These are phyloP conservation scores for Batrachochytrium dendrobatidis DNA, from an alignment of 371 early-diverging fungal genomes.

Conservation along the genomic window DNA sequence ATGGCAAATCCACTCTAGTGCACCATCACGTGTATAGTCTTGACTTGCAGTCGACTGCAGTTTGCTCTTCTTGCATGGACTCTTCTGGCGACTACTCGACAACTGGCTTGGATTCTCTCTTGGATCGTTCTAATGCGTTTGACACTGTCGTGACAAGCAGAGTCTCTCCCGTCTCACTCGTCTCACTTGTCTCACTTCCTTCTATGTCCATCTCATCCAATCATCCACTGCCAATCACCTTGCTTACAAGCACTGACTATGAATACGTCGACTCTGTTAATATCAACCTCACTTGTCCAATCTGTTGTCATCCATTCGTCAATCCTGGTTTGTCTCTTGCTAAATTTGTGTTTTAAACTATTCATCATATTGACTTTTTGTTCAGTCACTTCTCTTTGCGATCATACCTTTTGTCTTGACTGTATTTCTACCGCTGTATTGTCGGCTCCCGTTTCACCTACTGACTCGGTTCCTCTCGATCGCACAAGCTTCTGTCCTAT, in stretches of 20 bases:
- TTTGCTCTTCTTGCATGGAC: too few species aligned
- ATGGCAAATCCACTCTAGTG: too few species aligned
- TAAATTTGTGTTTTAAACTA: not conserved
- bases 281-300: slow-evolving; percentile 52
- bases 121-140: too few species aligned
- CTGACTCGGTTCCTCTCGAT: not conserved
- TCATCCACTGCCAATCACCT: not conserved
- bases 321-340: slow-evolving; percentile 32
- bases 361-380: not conserved
- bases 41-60: too few species aligned
- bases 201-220: not conserved
- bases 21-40: too few species aligned
- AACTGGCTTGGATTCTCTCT: too few species aligned
- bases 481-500: slow-evolving; percentile 45
- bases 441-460: slow-evolving; percentile 16
- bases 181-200: too few species aligned
- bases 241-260: slow-evolving; percentile 3
- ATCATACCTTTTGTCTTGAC: slow-evolving; percentile 59
- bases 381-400: slow-evolving; percentile 27
- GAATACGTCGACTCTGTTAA: slow-evolving; percentile 31
- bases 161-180: too few species aligned
- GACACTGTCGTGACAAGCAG: too few species aligned
- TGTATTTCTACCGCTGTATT: slow-evolving; percentile 53
- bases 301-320: slow-evolving; percentile 55
- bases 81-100: too few species aligned